A percentile compares a stretch with the other conserved stretches of the same genome.
Conservation (phyloP, 2,329 filamentous ascomycete genomes). For the Scorias spongiosa region DNA sequence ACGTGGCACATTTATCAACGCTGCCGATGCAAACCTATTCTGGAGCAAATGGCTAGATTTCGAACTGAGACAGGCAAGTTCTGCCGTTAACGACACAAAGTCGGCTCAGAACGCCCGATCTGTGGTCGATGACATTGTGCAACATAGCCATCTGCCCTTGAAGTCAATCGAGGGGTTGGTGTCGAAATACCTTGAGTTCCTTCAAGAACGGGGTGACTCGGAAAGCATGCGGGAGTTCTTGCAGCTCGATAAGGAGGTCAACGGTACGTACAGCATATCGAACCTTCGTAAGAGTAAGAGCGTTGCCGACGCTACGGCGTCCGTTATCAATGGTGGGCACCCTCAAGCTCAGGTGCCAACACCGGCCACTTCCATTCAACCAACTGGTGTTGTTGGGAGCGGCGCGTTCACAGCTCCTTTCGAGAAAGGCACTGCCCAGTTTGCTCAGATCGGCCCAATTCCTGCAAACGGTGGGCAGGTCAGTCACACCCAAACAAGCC, state of each 20-base stretch:
- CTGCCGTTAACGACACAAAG: conserved; percentile 45
- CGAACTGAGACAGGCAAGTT: conserved; percentile 70
- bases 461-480: background rate
- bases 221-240: conserved; percentile 78
- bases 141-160: conserved; percentile 54
- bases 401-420: background rate
- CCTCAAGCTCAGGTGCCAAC: background rate
- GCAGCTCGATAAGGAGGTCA: conserved; percentile 67
- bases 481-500: background rate
- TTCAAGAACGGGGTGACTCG: conserved; percentile 69
- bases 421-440: background rate
- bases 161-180: conserved; percentile 59
- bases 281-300: background rate
- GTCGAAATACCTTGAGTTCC: conserved; percentile 64
- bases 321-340: background rate
- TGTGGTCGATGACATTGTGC: conserved; percentile 60
- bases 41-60: conserved; percentile 84
- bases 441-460: background rate
- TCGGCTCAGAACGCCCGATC: conserved; percentile 57
- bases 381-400: background rate
- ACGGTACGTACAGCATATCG: conserved; percentile 40
- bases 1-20: conserved; percentile 69
- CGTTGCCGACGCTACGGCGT: background rate
- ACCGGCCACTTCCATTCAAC: background rate
- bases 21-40: conserved; percentile 47